phyloP scores from a whole-genome alignment of 2,329 filamentous ascomycete genomes.

The Pyrenophora teres region DNA sequence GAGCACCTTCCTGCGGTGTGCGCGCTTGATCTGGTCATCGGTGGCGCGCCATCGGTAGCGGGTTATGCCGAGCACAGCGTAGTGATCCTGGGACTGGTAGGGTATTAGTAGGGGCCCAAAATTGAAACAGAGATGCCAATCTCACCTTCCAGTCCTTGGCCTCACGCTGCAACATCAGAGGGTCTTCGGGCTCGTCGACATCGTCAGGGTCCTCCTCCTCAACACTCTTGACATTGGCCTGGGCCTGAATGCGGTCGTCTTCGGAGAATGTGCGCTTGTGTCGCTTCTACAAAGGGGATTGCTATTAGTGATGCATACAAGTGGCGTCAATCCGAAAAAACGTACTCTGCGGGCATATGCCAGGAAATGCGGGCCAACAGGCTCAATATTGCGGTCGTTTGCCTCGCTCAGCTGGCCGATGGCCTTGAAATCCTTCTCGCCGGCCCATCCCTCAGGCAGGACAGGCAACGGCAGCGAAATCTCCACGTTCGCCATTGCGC shows the following conservation, averaged over 20 bases:
- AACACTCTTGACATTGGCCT: slow-evolving; percentile 92
- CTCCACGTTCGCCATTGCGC: slow-evolving; percentile 67
- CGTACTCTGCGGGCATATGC: slow-evolving; percentile 89
- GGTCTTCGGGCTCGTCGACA: slow-evolving; percentile 91
- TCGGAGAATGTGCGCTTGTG: slow-evolving; percentile 98
- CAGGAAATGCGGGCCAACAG: slow-evolving; percentile 95
- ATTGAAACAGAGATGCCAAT: no score
- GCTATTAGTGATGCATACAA: slow-evolving; percentile 20
- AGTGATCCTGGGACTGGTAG: slow-evolving; percentile 84
- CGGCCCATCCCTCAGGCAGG: slow-evolving; percentile 79
- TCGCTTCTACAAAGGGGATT: slow-evolving; percentile 59
- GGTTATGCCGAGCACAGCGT: slow-evolving; percentile 89
- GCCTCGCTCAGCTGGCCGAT: slow-evolving; percentile 76
- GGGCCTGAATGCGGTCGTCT: slow-evolving; percentile 95
- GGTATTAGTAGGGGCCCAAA: slow-evolving; percentile 6
- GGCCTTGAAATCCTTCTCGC: slow-evolving; percentile 90
- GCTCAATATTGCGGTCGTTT: slow-evolving; percentile 87
- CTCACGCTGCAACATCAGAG: slow-evolving; percentile 86
- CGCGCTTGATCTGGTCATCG: slow-evolving; percentile 98
- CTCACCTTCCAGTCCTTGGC: slow-evolving; percentile 99
- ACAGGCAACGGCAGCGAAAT: slow-evolving; percentile 71
- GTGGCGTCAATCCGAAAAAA: slow-evolving; percentile 13
- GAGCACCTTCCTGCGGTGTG: slow-evolving; percentile 99
- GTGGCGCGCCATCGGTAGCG: slow-evolving; percentile 92
- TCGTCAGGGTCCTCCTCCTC: slow-evolving; percentile 90